Percentiles rank a stretch among this genome's conserved stretches.
Evolutionary conservation across 768 basidiomycete species (phyloP).

Genomic region (Sutorius australiensis): DNA sequence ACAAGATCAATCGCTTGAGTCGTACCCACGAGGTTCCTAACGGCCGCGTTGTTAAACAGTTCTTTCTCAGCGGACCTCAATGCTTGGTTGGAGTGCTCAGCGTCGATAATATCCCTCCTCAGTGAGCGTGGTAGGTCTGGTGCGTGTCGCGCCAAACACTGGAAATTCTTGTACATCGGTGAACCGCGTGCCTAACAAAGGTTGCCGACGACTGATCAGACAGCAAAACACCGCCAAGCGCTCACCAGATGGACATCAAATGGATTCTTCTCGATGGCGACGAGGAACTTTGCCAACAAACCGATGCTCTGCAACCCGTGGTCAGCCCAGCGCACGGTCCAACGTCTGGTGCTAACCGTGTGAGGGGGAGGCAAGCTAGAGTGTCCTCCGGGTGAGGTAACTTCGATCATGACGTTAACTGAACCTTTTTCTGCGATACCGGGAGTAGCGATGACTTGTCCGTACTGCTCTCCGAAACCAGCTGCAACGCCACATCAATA

Average conservation of each 20-base stretch:
- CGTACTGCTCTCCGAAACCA: conserved; percentile 48
- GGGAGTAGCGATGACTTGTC: conserved; percentile 55
- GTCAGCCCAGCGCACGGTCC: conserved; percentile 5
- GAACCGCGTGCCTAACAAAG: conserved; percentile 46
- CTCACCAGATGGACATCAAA: conserved; percentile 48
- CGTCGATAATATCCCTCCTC: conserved; percentile 44
- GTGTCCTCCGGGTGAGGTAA: conserved; percentile 75
- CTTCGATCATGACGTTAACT: conserved; percentile 58
- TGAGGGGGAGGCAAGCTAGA: conserved; percentile 81
- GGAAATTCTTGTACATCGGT: conserved; percentile 55
- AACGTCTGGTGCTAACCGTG: conserved; percentile 46
- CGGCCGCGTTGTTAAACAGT: conserved; percentile 36
- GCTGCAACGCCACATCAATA: conserved; percentile 30
- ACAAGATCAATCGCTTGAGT: conserved; percentile 78
- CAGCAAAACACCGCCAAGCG: background rate
- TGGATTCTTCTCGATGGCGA: conserved; percentile 66
- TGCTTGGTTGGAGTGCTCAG: conserved; percentile 46
- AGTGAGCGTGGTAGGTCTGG: conserved; percentile 48
- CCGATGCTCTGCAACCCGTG: conserved; percentile 64
- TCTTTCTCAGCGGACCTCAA: conserved; percentile 50
- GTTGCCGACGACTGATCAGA: background rate
- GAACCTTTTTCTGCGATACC: conserved; percentile 75
- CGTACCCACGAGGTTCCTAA: conserved; percentile 54
- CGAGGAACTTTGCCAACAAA: conserved; percentile 67
- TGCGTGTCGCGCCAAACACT: conserved; percentile 64